phyloP scores from a whole-genome alignment of 2,329 filamentous ascomycete species.

The Colletotrichum sp. region DNA sequence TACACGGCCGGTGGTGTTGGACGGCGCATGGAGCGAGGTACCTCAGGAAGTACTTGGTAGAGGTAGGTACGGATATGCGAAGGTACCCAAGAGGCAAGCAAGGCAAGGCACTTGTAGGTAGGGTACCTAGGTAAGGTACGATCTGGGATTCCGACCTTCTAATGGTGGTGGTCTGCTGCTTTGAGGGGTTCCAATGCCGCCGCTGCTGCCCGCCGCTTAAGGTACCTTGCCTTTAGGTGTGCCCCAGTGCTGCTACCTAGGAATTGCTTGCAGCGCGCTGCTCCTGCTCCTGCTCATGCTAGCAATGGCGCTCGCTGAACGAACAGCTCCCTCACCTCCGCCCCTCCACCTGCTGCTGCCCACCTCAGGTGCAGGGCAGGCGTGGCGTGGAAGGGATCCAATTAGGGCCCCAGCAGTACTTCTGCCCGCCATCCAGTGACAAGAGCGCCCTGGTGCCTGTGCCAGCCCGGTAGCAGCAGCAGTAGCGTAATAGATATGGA shows the following conservation, averaged over 20 bases:
- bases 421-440: slow-evolving; percentile 8
- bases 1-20: neutral
- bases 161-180: neutral
- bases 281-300: neutral
- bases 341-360: neutral
- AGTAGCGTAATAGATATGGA: slow-evolving; percentile 1
- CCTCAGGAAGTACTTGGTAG: neutral
- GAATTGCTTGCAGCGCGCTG: neutral
- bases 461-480: slow-evolving; percentile 1
- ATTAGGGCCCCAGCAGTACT: neutral
- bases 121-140: neutral
- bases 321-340: neutral
- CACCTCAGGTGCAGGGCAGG: neutral
- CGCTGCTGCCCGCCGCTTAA: neutral
- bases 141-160: neutral
- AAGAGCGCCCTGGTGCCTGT: slow-evolving; percentile 7
- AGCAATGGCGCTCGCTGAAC: neutral
- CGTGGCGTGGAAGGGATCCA: neutral
- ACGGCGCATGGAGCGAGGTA: neutral
- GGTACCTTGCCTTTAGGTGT: no score
- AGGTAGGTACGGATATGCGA: neutral
- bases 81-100: neutral
- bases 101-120: neutral
- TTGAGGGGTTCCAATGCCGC: neutral
- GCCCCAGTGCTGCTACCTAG: neutral